Conservation (phyloP, 129 eudicot species). For the Apium graveolens region DNA sequence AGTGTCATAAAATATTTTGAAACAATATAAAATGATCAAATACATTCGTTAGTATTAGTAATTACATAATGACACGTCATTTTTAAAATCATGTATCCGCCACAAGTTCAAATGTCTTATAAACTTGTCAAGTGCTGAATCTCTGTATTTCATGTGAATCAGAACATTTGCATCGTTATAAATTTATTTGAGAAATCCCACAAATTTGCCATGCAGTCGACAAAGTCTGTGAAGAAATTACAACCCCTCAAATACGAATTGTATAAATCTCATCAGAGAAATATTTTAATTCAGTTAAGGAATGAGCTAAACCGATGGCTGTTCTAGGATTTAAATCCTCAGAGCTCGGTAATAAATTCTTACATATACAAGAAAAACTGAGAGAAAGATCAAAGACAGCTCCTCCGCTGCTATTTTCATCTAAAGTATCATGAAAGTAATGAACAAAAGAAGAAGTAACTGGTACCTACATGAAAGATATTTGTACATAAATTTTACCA, state of each 20-base stretch:
- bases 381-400: neutral
- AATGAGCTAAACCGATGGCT: neutral
- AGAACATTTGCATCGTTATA: too few species aligned
- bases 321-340: neutral
- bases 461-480: neutral
- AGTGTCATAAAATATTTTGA: too few species aligned
- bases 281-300: neutral
- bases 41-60: too few species aligned
- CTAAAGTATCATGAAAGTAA: neutral
- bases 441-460: neutral
- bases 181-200: neutral
- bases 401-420: neutral
- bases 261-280: neutral
- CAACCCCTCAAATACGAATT: neutral
- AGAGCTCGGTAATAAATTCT: neutral
- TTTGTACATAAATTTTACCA: neutral
- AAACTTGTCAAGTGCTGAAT: neutral
- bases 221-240: neutral
- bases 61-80: too few species aligned
- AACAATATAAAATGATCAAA: too few species aligned
- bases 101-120: too few species aligned
- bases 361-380: neutral
- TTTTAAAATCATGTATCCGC: too few species aligned
- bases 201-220: neutral
- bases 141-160: neutral